Evolutionary conservation across 345 rosid species (phyloP).

Genomic region (Citrus unshiu): DNA sequence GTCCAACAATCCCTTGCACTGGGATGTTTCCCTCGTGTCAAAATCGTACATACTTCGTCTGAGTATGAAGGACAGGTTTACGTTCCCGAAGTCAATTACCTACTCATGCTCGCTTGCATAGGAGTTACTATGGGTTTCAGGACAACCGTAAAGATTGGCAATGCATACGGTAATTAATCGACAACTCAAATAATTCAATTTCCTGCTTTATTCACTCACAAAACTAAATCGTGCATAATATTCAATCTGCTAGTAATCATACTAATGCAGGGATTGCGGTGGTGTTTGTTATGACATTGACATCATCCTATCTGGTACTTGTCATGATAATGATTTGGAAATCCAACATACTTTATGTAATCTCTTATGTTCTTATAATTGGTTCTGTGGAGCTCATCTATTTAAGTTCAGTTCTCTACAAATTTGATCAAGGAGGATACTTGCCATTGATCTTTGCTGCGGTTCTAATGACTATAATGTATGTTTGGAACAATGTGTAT

Average conservation of each 20-base stretch:
- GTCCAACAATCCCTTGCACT: constrained; percentile 43
- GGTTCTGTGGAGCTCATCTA: constrained; percentile 20
- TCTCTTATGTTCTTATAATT: constrained; percentile 19
- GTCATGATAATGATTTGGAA: constrained; percentile 33
- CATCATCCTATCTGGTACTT: constrained; percentile 25
- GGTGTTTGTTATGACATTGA: constrained; percentile 28
- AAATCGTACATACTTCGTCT: constrained; percentile 34
- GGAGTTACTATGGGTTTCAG: constrained; percentile 38
- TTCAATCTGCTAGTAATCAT: no score
- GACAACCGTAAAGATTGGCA: constrained; percentile 32
- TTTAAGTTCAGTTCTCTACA: constrained; percentile 33
- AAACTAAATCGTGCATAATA: no score
- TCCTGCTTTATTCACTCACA: no score
- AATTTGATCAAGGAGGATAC: constrained; percentile 45
- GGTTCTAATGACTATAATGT: constrained; percentile 33
- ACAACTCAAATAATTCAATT: no score
- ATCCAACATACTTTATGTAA: constrained; percentile 18
- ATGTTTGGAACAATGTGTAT: constrained; percentile 39
- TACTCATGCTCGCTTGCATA: constrained; percentile 42
- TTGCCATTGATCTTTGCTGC: constrained; percentile 37
- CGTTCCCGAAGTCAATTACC: constrained; percentile 38
- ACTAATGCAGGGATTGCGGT: constrained; percentile 33
- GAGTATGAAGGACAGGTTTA: constrained; percentile 39
- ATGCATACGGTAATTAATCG: constrained; percentile 37
- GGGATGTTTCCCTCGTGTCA: constrained; percentile 39